These are phyloP conservation scores for Globisporangium takayamanum DNA, from an alignment of 352 stramenopile species.

Conservation along the genomic window DNA sequence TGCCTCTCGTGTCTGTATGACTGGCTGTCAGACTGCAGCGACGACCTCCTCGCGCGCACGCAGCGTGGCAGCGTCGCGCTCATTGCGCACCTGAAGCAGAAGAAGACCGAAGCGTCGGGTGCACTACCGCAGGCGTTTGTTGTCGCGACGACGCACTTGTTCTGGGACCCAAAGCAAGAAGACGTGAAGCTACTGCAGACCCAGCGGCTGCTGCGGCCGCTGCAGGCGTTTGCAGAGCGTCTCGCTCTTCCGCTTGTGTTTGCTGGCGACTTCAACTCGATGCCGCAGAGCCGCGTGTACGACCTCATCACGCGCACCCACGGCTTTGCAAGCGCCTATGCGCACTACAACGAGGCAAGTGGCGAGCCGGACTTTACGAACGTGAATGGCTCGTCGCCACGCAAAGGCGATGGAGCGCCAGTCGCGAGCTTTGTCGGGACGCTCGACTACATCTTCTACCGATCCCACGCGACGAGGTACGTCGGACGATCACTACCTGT, in stretches of 20 bases:
- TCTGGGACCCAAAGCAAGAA: slow-evolving; percentile 79
- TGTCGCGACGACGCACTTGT: slow-evolving; percentile 78
- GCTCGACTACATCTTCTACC: slow-evolving; percentile 82
- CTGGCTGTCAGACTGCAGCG: slow-evolving; percentile 29
- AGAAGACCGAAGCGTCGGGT: neutral
- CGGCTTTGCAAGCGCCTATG: slow-evolving; percentile 52
- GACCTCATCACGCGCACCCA: slow-evolving; percentile 35
- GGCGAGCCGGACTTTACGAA: slow-evolving; percentile 69
- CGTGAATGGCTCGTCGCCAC: slow-evolving; percentile 38
- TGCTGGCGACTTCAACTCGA: slow-evolving; percentile 78
- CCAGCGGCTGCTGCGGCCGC: slow-evolving; percentile 36
- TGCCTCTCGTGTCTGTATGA: neutral
- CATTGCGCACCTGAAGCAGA: slow-evolving; percentile 46
- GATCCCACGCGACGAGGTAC: slow-evolving; percentile 5
- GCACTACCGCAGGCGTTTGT: slow-evolving; percentile 38
- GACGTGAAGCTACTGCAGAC: slow-evolving; percentile 80
- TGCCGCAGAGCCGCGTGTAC: slow-evolving; percentile 73
- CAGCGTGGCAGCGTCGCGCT: slow-evolving; percentile 54
- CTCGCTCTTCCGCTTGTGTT: slow-evolving; percentile 40
- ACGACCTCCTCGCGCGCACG: slow-evolving; percentile 42
- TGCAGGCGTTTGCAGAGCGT: slow-evolving; percentile 29
- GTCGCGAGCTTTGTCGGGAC: slow-evolving; percentile 66
- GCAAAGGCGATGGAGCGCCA: slow-evolving; percentile 21
- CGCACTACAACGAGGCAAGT: slow-evolving; percentile 23
- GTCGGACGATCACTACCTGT: no score